A percentile compares a stretch with the other conserved stretches of the same genome.
Conservation (phyloP, 1,139 yeast species). For the Pichia sorboxylosa region DNA sequence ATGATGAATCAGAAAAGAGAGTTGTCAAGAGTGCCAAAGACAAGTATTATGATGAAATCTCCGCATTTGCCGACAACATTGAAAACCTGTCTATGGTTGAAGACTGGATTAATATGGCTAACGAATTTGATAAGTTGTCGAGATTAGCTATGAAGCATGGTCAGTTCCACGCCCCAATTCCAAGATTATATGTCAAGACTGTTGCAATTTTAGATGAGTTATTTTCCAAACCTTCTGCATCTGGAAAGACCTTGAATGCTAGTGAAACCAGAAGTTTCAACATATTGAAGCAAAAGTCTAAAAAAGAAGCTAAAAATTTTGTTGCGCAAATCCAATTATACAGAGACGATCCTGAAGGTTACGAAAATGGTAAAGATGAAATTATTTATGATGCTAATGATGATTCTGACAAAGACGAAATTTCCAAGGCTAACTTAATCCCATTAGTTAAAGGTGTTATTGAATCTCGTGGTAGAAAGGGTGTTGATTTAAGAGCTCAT, state of each 20-base stretch:
- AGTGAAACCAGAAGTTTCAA: slow-evolving; percentile 80
- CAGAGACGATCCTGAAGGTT: slow-evolving; percentile 61
- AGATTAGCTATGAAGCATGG: slow-evolving; percentile 55
- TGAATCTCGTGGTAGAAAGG: slow-evolving; percentile 93
- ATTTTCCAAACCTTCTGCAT: slow-evolving; percentile 39
- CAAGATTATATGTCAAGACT: slow-evolving; percentile 58
- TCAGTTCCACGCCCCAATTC: slow-evolving; percentile 66
- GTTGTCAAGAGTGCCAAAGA: slow-evolving; percentile 92
- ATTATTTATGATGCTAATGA: slow-evolving; percentile 19
- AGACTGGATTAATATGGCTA: slow-evolving; percentile 70
- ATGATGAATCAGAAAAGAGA: slow-evolving; percentile 53
- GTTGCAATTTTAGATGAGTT: slow-evolving; percentile 66
- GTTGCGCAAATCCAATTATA: slow-evolving; percentile 47
- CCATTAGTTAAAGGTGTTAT: slow-evolving; percentile 61
- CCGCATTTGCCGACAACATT: slow-evolving; percentile 51
- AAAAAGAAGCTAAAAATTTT: slow-evolving; percentile 64
- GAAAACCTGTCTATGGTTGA: slow-evolving; percentile 57
- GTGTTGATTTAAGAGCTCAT: slow-evolving; percentile 77
- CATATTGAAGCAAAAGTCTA: slow-evolving; percentile 79
- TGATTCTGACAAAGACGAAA: slow-evolving; percentile 15
- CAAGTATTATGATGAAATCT: slow-evolving; percentile 81
- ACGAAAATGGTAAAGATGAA: slow-evolving; percentile 32
- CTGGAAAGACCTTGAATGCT: slow-evolving; percentile 65
- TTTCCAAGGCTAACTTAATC: slow-evolving; percentile 35
- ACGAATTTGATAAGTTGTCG: slow-evolving; percentile 69